Percentiles rank a stretch among this genome's conserved stretches.
These are phyloP conservation scores for Pugionium dolabratum DNA, from an alignment of 345 rosid species.

Conservation along the genomic window DNA sequence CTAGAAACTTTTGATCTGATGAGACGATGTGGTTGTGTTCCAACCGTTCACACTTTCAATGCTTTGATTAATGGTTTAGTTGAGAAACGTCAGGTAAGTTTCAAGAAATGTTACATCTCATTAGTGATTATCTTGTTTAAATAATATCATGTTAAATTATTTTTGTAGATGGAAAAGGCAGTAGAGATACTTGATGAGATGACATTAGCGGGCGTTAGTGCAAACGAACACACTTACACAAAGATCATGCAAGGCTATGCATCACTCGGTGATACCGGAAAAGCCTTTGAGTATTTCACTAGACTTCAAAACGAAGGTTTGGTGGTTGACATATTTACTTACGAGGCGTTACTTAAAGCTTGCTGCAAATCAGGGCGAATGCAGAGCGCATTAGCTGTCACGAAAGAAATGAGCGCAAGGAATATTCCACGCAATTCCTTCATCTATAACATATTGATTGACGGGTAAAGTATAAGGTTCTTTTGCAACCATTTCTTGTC, in stretches of 20 bases:
- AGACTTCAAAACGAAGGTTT: slow-evolving; percentile 82
- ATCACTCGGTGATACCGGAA: slow-evolving; percentile 86
- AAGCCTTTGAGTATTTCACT: slow-evolving; percentile 83
- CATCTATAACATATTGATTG: slow-evolving; percentile 85
- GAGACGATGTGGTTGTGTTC: slow-evolving; percentile 91
- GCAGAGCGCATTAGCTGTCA: slow-evolving; percentile 98
- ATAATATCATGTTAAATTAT: slow-evolving; percentile 2
- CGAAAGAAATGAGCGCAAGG: slow-evolving; percentile 83
- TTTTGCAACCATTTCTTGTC: slow-evolving; percentile 7
- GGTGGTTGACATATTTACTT: slow-evolving; percentile 78
- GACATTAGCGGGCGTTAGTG: slow-evolving; percentile 71
- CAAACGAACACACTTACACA: slow-evolving; percentile 89
- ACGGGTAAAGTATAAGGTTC: slow-evolving; percentile 56
- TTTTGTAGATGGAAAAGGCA: slow-evolving; percentile 83
- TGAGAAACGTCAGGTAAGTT: slow-evolving; percentile 81
- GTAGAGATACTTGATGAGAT: slow-evolving; percentile 87
- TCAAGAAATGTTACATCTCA: not conserved
- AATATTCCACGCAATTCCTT: slow-evolving; percentile 78
- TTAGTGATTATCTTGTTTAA: not conserved
- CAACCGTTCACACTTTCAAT: slow-evolving; percentile 87
- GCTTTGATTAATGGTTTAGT: slow-evolving; percentile 90
- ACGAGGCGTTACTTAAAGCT: slow-evolving; percentile 92
- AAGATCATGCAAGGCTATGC: slow-evolving; percentile 99
- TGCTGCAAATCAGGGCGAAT: slow-evolving; percentile 98
- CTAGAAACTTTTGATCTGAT: slow-evolving; percentile 82